phyloP scores from a whole-genome alignment of 1,284 basidiomycete genomes.

The Tilletia walkeri region DNA sequence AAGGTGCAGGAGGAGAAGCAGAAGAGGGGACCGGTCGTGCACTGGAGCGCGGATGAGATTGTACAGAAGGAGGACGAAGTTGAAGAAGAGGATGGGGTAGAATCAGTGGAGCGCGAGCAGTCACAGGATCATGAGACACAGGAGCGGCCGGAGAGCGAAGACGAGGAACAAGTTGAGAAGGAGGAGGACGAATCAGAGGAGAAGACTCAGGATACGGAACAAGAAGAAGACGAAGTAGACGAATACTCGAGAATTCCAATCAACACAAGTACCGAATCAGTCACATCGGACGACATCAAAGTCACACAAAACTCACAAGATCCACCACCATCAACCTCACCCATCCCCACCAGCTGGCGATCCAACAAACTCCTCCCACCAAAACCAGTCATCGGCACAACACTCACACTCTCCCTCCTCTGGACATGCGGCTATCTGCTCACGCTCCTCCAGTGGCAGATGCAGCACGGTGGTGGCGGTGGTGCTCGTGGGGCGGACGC shows the following conservation, averaged over 20 bases:
- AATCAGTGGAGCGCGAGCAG: background rate
- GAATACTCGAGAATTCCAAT: background rate
- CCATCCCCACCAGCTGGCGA: background rate
- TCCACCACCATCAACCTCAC: background rate
- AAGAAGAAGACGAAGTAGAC: background rate
- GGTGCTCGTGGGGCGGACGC: too few relatives aligned
- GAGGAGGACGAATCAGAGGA: too few relatives aligned
- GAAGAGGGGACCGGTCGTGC: background rate
- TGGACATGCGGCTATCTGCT: background rate
- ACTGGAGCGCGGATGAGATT: background rate
- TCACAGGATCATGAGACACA: background rate
- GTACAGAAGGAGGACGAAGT: background rate
- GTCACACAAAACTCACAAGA: background rate
- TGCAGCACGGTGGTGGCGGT: background rate
- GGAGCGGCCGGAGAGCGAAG: background rate
- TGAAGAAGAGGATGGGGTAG: too few relatives aligned
- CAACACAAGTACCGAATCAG: background rate
- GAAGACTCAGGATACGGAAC: background rate
- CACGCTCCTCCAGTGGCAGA: conserved; percentile 7
- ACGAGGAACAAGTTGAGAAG: background rate
- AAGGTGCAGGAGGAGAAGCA: conserved; percentile 13
- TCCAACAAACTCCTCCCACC: background rate
- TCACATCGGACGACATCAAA: background rate
- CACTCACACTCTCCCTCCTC: background rate
- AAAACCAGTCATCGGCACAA: background rate